Evolutionary conservation across 83 land plant genomes (phyloP).

Genomic region (Picea engelmannii): DNA sequence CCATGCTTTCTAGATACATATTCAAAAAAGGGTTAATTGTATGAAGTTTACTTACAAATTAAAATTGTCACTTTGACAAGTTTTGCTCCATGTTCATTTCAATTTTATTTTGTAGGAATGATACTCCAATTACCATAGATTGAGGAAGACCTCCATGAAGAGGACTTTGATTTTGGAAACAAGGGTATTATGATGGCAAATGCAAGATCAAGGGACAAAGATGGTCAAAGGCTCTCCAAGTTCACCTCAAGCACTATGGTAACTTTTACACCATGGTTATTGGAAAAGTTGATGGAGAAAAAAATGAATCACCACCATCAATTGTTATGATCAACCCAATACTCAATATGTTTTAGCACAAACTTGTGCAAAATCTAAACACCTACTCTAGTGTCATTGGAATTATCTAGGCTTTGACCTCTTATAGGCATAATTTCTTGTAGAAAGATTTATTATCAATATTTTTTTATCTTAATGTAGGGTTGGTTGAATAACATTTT

Average conservation of each 20-base stretch:
- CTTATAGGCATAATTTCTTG: slow-evolving; percentile 12
- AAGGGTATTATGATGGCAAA: background rate
- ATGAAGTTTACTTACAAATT: background rate
- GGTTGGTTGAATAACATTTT: background rate
- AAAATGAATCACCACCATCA: background rate
- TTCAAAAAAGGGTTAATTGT: too few species aligned
- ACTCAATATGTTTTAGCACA: slow-evolving; percentile 3
- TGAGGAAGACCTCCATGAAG: background rate
- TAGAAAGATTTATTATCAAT: background rate
- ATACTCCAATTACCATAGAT: background rate
- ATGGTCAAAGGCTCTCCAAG: background rate
- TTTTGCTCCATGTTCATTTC: background rate
- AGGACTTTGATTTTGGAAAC: background rate
- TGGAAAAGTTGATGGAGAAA: background rate
- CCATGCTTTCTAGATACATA: too few species aligned
- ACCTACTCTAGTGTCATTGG: slow-evolving; percentile 16
- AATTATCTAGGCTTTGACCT: background rate
- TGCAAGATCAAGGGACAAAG: background rate
- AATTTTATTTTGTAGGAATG: background rate
- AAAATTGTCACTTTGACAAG: background rate
- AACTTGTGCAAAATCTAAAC: slow-evolving; percentile 14
- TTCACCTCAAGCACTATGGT: background rate
- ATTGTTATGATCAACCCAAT: slow-evolving; percentile 3
- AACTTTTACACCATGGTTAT: background rate
- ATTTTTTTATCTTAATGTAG: background rate